phyloP scores from a whole-genome alignment of 2,329 filamentous ascomycete species.

The Falciphora oryzae region DNA sequence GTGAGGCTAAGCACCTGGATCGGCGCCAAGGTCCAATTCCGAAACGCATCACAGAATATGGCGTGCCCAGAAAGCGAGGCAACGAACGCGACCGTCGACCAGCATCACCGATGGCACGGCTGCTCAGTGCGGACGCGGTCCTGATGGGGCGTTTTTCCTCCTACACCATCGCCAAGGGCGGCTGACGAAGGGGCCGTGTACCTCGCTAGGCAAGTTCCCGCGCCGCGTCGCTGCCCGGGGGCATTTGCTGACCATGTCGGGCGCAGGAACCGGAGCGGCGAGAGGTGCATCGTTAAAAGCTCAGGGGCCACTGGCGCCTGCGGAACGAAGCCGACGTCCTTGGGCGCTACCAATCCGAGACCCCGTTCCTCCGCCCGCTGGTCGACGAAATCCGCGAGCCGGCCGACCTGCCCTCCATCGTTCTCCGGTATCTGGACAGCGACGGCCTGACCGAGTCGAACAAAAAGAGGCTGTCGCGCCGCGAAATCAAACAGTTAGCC shows the following conservation, averaged over 20 bases:
- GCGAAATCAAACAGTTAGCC: constrained; percentile 23
- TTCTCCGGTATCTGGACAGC: constrained; percentile 20
- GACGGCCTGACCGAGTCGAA: constrained; percentile 21
- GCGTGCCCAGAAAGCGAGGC: too few species aligned
- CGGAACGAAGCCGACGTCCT: constrained; percentile 23
- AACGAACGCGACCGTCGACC: too few species aligned
- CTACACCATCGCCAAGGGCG: too few species aligned
- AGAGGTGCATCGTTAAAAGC: constrained; percentile 21
- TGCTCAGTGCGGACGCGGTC: too few species aligned
- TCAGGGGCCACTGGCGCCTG: constrained; percentile 20
- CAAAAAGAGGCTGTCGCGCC: constrained; percentile 18
- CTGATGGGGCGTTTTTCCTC: too few species aligned
- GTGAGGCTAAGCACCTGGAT: too few species aligned
- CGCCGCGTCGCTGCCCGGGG: constrained; percentile 9
- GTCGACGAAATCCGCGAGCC: constrained; percentile 20
- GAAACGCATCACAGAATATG: too few species aligned
- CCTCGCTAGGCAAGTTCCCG: constrained; percentile 17
- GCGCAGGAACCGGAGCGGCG: constrained; percentile 15
- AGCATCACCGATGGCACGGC: too few species aligned
- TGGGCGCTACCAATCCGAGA: constrained; percentile 18
- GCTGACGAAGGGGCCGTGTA: too few species aligned
- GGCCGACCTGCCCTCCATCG: constrained; percentile 19
- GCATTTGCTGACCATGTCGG: constrained; percentile 9
- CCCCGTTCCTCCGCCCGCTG: constrained; percentile 19
- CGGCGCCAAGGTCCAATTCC: too few species aligned